phyloP scores from a whole-genome alignment of 1,139 yeast species.

The Yamadazyma aaseri region DNA sequence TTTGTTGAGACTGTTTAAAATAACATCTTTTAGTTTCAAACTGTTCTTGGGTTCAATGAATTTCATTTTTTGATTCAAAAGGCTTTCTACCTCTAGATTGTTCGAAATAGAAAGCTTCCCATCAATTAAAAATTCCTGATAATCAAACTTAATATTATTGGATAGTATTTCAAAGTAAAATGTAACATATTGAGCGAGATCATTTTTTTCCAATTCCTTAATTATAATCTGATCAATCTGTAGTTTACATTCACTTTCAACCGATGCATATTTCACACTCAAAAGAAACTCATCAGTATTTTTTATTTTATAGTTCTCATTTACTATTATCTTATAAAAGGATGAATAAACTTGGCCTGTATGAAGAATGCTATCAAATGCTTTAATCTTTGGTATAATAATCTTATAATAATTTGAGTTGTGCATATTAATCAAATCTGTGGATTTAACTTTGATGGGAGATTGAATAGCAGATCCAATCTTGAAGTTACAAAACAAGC shows the following conservation, averaged over 20 bases:
- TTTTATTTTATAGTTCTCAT: conserved; percentile 17
- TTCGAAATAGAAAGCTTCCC: conserved; percentile 9
- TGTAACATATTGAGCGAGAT: not conserved
- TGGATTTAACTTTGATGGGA: conserved; percentile 56
- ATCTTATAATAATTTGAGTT: conserved; percentile 33
- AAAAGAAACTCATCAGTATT: conserved; percentile 41
- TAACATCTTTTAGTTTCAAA: not conserved
- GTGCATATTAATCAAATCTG: conserved; percentile 32
- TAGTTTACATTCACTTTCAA: conserved; percentile 41
- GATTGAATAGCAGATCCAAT: conserved; percentile 53
- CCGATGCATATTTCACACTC: conserved; percentile 42
- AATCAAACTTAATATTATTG: conserved; percentile 10
- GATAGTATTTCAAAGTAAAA: conserved; percentile 6
- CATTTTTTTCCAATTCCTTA: conserved; percentile 2
- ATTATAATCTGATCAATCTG: conserved; percentile 14
- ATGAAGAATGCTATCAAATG: conserved; percentile 46
- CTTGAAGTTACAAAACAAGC: conserved; percentile 64
- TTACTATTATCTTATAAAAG: conserved; percentile 50
- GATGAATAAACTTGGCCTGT: conserved; percentile 69
- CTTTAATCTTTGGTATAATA: conserved; percentile 20
- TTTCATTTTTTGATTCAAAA: conserved; percentile 1
- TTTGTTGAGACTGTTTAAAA: not conserved
- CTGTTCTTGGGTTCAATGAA: conserved; percentile 5
- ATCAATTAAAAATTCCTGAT: conserved; percentile 7
- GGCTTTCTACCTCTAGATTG: conserved; percentile 3